phyloP scores from a whole-genome alignment of 345 rosid species.

The Limnanthes douglasii region DNA sequence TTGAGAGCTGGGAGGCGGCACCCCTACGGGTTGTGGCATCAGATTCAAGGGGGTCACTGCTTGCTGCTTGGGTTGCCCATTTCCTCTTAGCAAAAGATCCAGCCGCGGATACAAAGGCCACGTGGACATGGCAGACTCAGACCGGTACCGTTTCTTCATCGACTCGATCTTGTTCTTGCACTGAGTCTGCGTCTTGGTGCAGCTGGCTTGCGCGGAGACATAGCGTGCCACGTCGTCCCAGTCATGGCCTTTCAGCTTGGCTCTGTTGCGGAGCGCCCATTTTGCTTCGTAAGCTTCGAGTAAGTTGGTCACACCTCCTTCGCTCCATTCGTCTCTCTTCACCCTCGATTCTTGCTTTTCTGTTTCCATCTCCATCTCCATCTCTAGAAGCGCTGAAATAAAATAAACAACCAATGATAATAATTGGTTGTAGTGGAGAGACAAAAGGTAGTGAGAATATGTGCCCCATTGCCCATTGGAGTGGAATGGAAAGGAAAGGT shows the following conservation, averaged over 20 bases:
- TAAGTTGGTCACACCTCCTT: conserved; percentile 83
- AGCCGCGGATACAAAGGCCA: conserved; percentile 90
- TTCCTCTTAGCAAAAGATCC: conserved; percentile 69
- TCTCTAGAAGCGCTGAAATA: too few species aligned
- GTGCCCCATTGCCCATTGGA: too few species aligned
- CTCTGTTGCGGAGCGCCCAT: conserved; percentile 84
- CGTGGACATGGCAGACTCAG: conserved; percentile 73
- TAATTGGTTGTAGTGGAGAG: too few species aligned
- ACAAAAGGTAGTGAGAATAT: too few species aligned
- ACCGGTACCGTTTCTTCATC: conserved; percentile 90
- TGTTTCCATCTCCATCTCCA: too few species aligned
- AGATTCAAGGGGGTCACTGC: conserved; percentile 5
- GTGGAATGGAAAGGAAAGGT: too few species aligned
- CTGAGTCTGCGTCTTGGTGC: conserved; percentile 76
- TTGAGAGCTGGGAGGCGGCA: conserved; percentile 22
- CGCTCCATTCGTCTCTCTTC: conserved; percentile 96
- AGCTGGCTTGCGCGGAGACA: conserved; percentile 56
- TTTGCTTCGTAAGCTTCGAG: conserved; percentile 86
- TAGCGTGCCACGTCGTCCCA: conserved; percentile 87
- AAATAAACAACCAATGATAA: too few species aligned
- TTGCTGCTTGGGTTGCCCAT: conserved; percentile 1
- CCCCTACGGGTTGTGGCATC: conserved; percentile 11
- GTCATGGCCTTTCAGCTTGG: conserved; percentile 91
- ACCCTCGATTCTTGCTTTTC: too few species aligned
- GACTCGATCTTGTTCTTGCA: conserved; percentile 99